Evolutionary conservation across 371 early-diverging fungal genomes (phyloP).

Genomic region (Umbelopsis sp.): DNA sequence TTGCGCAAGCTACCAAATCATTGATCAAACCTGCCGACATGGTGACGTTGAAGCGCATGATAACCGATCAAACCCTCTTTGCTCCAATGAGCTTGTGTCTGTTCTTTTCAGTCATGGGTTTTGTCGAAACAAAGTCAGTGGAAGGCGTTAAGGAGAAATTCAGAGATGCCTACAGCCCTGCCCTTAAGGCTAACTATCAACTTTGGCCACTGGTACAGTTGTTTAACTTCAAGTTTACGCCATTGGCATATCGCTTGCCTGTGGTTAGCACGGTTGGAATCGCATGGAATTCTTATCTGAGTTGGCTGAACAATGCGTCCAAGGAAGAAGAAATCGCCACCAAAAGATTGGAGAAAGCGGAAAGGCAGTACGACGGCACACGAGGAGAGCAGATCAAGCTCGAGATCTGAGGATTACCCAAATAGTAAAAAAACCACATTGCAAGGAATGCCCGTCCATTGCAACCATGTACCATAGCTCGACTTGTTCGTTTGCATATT

Average conservation of each 20-base stretch:
- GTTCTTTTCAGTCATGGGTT: constrained; percentile 71
- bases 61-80: constrained; percentile 71
- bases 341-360: neutral
- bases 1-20: constrained; percentile 20
- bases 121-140: constrained; percentile 61
- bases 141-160: constrained; percentile 67
- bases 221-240: constrained; percentile 80
- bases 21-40: constrained; percentile 28
- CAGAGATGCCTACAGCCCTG: constrained; percentile 57
- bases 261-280: constrained; percentile 77
- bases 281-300: constrained; percentile 82
- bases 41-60: constrained; percentile 49
- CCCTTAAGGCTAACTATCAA: constrained; percentile 77
- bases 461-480: neutral
- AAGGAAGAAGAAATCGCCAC: constrained; percentile 36
- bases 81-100: constrained; percentile 74
- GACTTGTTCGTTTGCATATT: too few relatives aligned
- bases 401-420: neutral
- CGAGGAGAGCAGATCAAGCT: constrained; percentile 17
- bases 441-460: neutral
- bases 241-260: constrained; percentile 72
- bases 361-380: neutral
- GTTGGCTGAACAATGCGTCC: constrained; percentile 64
- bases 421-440: neutral
- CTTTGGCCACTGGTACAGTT: constrained; percentile 84